phyloP scores from a whole-genome alignment of 1,284 basidiomycete species.

The Golubevia pallescens region DNA sequence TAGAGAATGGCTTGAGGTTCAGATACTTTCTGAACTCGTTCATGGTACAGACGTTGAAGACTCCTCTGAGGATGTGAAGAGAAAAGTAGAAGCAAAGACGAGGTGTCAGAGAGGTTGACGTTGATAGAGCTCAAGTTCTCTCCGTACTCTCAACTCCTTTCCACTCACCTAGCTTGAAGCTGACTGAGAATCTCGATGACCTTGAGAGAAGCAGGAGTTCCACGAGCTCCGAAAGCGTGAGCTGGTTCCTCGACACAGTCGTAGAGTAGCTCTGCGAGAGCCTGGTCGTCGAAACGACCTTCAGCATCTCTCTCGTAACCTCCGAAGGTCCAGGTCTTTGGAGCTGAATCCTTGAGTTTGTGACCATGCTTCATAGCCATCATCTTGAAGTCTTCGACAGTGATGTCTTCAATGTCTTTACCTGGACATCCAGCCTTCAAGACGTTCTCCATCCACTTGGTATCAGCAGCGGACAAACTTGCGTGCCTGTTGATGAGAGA shows the following conservation, averaged over 20 bases:
- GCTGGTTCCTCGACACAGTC: slow-evolving; percentile 71
- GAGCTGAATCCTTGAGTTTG: slow-evolving; percentile 3
- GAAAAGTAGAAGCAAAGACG: not conserved
- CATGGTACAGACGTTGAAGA: slow-evolving; percentile 82
- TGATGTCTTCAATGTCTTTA: slow-evolving; percentile 29
- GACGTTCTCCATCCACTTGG: slow-evolving; percentile 42
- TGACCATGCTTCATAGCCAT: slow-evolving; percentile 21
- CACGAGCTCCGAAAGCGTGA: slow-evolving; percentile 77
- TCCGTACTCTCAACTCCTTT: no score
- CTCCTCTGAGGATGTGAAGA: slow-evolving; percentile 15
- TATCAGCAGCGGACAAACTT: slow-evolving; percentile 34
- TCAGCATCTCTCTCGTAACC: slow-evolving; percentile 30
- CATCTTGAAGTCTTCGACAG: slow-evolving; percentile 25
- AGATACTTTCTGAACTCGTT: slow-evolving; percentile 77
- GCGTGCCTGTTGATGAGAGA: slow-evolving; percentile 20
- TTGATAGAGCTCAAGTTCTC: not conserved
- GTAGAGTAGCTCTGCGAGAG: slow-evolving; percentile 37
- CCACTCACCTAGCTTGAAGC: slow-evolving; percentile 70
- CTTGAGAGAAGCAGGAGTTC: slow-evolving; percentile 76
- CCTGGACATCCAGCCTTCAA: slow-evolving; percentile 24
- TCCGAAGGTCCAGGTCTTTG: slow-evolving; percentile 37
- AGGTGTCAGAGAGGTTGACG: not conserved
- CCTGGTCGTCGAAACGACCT: slow-evolving; percentile 35
- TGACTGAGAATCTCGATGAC: slow-evolving; percentile 83
- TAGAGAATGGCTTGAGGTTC: slow-evolving; percentile 68